Base-by-base conservation (phyloP, 2,329 filamentous ascomycete genomes). In the Botryosphaeria dothidea region DNA sequence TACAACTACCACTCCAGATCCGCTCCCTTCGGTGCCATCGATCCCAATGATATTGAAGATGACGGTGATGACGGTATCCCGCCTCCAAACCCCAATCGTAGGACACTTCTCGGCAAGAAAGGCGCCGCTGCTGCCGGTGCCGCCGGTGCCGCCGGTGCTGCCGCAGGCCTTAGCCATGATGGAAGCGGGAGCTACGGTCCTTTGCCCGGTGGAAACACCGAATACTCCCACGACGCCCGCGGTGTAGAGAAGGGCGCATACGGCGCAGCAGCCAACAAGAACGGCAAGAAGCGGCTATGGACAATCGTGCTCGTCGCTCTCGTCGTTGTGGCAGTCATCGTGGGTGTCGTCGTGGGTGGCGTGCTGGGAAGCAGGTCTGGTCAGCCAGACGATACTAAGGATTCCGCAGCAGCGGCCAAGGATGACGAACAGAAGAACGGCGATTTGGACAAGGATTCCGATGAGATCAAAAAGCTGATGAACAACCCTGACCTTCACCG, bases 21-120 rank as follows among this genome's bases (percentile, higher is more conserved):
- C n/a, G 4, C 71, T 69, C 67, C 72, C 36, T 72, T 77, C 71
- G 85, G 77, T 58, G 74, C 77, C 58, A 84, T 95, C 66, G 89
- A 97, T 74, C 92, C 93, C 2, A 87, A 91, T 71, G 88, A 89
- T 15, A 93, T 97, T 68, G 86, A 86, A 23, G 93, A 97, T 74
- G 93, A 97, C 73, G 92, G 92, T 29, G 93, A 97, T 72, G 93
- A 96, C 74, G 92, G 90, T 1, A 84, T 95, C 60, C 83, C 85
- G 4, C 71, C 71, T 17, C 58, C 78, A 75, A 54, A 73, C 71
- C 78, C 75, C 71, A 80, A 82, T 74, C 83, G 85, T 66, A 84
- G 82, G 68, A 79, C 78, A 80, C 80, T 56, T 79, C 79, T 38
- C 51, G 72, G 73, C 34, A 70, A 71, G 34, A 71, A 71, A 6